These are phyloP conservation scores for Arthrobotrys megalospora DNA, from an alignment of 2,329 filamentous ascomycete species.

Conservation along the genomic window DNA sequence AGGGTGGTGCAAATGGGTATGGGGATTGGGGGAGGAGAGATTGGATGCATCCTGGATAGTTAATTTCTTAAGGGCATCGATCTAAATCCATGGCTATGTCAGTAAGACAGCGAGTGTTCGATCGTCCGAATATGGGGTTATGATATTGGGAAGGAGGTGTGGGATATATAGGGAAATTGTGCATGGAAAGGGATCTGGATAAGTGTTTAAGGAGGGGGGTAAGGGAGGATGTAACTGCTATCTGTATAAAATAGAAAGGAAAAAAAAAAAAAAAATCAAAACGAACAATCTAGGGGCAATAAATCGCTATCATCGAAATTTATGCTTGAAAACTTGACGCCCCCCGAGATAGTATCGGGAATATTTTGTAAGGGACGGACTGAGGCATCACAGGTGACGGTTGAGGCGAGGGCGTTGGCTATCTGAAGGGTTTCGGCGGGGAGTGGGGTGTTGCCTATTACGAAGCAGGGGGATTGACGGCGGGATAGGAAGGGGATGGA, in stretches of 20 bases:
- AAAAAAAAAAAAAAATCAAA: background rate
- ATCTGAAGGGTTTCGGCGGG: conserved; percentile 71
- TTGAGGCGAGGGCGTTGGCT: conserved; percentile 68
- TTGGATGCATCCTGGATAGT: no score
- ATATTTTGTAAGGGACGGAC: conserved; percentile 72
- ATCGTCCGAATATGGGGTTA: no score
- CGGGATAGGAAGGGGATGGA: conserved; percentile 31
- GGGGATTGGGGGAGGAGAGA: no score
- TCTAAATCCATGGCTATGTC: no score
- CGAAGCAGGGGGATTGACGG: conserved; percentile 47
- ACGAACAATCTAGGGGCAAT: conserved; percentile 70
- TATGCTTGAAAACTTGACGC: conserved; percentile 72
- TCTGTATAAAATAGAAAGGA: background rate
- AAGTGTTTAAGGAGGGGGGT: background rate
- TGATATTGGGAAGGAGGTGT: no score
- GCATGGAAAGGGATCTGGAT: no score
- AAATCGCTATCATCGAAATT: conserved; percentile 72
- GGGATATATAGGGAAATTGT: no score
- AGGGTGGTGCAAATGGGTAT: no score
- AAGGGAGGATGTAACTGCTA: background rate
- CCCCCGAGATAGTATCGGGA: conserved; percentile 73
- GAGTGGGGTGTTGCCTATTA: conserved; percentile 66
- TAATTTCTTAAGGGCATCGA: no score
- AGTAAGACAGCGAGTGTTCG: no score
- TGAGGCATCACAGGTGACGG: conserved; percentile 71